Evolutionary conservation across 2,329 filamentous ascomycete species (phyloP).

Genomic region (Trichoderma arundinaceum): DNA sequence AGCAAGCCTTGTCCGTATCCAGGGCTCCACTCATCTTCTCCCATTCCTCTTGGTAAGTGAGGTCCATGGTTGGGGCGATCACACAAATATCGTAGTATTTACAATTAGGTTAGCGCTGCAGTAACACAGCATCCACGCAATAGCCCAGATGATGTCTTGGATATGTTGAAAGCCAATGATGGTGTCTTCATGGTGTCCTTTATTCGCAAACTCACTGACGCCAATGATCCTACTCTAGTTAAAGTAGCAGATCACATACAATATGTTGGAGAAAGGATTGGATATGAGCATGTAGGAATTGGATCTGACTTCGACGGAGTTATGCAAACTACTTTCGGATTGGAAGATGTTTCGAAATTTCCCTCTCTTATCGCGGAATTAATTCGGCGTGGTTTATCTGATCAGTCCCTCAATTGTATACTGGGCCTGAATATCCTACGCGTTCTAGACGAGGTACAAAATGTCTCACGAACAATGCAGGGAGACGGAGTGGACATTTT

Average conservation of each 20-base stretch:
- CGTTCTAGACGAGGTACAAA: neutral
- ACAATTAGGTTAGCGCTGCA: conserved; percentile 60
- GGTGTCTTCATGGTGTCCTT: conserved; percentile 89
- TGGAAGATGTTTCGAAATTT: conserved; percentile 82
- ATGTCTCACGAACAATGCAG: neutral
- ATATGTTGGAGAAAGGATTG: conserved; percentile 77
- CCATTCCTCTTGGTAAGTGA: conserved; percentile 52
- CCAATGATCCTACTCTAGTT: conserved; percentile 68
- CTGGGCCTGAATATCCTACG: neutral
- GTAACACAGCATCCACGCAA: conserved; percentile 80
- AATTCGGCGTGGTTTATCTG: conserved; percentile 25
- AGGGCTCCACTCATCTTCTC: conserved; percentile 81
- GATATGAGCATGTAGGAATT: conserved; percentile 81
- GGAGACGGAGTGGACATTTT: conserved; percentile 2
- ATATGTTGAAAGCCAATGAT: conserved; percentile 70
- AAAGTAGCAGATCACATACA: conserved; percentile 78
- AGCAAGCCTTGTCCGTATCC: conserved; percentile 31
- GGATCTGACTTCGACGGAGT: conserved; percentile 87
- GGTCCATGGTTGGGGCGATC: rapidly evolving
- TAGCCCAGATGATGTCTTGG: conserved; percentile 78
- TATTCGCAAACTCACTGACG: conserved; percentile 72
- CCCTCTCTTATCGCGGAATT: conserved; percentile 50
- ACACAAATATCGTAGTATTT: neutral
- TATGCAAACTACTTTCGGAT: conserved; percentile 63
- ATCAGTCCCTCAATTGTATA: conserved; percentile 9